Conservation (phyloP, 2,329 filamentous ascomycete genomes). For the Paecilomyces variotii region DNA sequence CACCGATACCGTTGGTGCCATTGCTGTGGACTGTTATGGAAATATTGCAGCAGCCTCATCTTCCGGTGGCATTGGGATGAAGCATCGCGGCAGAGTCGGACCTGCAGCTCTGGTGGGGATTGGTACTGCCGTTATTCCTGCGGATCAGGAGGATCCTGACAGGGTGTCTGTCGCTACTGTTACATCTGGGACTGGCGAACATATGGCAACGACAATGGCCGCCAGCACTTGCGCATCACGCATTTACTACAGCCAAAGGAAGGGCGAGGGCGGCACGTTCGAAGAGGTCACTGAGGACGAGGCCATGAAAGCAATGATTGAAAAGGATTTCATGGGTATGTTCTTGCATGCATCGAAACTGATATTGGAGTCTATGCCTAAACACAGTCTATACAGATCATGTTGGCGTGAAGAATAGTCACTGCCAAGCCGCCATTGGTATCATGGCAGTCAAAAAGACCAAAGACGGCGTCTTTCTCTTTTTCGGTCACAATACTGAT, state of each 20-base stretch:
- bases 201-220: constrained; percentile 94
- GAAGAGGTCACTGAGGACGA: constrained; percentile 68
- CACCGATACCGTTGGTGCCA: constrained; percentile 91
- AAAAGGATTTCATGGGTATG: constrained; percentile 78
- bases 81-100: constrained; percentile 82
- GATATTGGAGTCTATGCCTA: constrained; percentile 2
- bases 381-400: constrained; percentile 44
- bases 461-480: constrained; percentile 66
- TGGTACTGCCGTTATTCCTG: constrained; percentile 81
- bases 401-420: constrained; percentile 71
- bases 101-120: constrained; percentile 89
- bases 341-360: background rate
- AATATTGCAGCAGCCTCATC: constrained; percentile 92
- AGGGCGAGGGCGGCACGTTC: constrained; percentile 54
- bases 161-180: constrained; percentile 69
- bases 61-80: constrained; percentile 97
- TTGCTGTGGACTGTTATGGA: constrained; percentile 78
- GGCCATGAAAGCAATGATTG: constrained; percentile 67
- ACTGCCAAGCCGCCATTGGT: constrained; percentile 80
- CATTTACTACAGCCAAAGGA: constrained; percentile 61
- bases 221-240: constrained; percentile 79
- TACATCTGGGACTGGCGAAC: constrained; percentile 91
- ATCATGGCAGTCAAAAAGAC: constrained; percentile 85
- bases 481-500: constrained; percentile 96
- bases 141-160: constrained; percentile 61